Evolutionary conservation across 805 yeast genomes (phyloP), one percentile per base, ranked within the genome.

Genomic region (Kodamaea nitidulidarum): DNA sequence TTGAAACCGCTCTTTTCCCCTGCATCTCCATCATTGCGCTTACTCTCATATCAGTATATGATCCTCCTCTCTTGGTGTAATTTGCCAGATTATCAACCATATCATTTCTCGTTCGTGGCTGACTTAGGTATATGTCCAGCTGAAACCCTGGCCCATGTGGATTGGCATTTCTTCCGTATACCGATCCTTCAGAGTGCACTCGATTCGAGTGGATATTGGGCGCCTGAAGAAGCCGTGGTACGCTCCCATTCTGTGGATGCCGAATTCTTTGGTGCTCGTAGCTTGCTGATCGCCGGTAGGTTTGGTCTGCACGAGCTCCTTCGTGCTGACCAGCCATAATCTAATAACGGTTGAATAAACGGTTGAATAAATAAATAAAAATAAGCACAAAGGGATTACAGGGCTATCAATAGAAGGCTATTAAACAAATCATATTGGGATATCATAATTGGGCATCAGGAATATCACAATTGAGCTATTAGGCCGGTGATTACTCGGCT

Each of bases 241-340:
- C 36, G 35, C 26, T 43, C 35, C 22, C 27, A 25, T 29, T 17
- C 36, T 29, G 28, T 7, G 51, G 50, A 7, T 34, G 38, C 30
- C 43, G 39, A 32, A 52, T 49, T 17, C 58, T 45, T 17, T 43
- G 50, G 35, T 42, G 47, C 24, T 56, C 60, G 41, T 54, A 54
- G 42, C 54, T 50, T 27, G 46, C 55, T 6, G 57, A 50, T 14
- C 50, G 36, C 7, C 48, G 42, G 22, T 40, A 36, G 11, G 26
- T 30, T 15, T 16, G 17, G 15, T 21, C 32, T 18, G 15, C 18
- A 8, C 18, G 32, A 21, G 12, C 16, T 15, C 17, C 14, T 18
- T 35, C 38, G 3, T 32, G 38, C 16, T 28, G 38, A 10, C 33
- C 32, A 3, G 27, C 12, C 38, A 35, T 35, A 16, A 9, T 27